Conservation (phyloP, 2,329 filamentous ascomycete species). For the Clarireedia monteithiana region DNA sequence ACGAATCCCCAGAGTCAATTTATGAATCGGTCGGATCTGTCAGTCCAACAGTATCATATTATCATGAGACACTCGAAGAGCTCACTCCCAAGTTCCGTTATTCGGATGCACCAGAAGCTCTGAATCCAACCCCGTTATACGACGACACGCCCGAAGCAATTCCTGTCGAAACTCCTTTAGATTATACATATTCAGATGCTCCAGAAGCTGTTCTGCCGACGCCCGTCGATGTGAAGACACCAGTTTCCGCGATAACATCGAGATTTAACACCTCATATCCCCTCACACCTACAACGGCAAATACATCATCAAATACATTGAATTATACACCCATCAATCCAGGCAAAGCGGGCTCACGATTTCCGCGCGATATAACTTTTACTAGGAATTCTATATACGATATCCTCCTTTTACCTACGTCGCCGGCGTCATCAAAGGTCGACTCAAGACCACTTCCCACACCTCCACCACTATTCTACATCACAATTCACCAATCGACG, state of each 20-base stretch:
- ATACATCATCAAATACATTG: background rate
- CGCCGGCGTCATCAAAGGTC: conserved; percentile 16
- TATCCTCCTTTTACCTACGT: conserved; percentile 20
- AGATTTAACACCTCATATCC: conserved; percentile 3
- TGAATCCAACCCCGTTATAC: background rate
- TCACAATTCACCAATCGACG: conserved; percentile 15
- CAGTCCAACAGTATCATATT: conserved; percentile 9
- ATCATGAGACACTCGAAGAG: conserved; percentile 9
- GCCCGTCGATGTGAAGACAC: background rate
- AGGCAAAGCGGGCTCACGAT: conserved; percentile 14
- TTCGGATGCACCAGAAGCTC: conserved; percentile 4
- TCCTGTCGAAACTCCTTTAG: background rate
- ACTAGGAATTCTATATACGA: conserved; percentile 16
- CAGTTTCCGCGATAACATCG: conserved; percentile 7
- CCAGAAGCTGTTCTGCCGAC: conserved; percentile 5
- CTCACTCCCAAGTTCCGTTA: conserved; percentile 8
- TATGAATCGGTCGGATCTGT: conserved; percentile 7
- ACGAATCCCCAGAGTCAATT: conserved; percentile 7
- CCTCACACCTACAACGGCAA: background rate
- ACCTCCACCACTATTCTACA: conserved; percentile 23
- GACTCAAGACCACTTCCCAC: conserved; percentile 18
- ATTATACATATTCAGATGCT: conserved; percentile 10
- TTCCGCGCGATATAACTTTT: conserved; percentile 23
- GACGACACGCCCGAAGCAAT: conserved; percentile 1
- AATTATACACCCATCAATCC: conserved; percentile 3